phyloP scores from a whole-genome alignment of 2,329 filamentous ascomycete genomes.

The Diaporthe sp. region DNA sequence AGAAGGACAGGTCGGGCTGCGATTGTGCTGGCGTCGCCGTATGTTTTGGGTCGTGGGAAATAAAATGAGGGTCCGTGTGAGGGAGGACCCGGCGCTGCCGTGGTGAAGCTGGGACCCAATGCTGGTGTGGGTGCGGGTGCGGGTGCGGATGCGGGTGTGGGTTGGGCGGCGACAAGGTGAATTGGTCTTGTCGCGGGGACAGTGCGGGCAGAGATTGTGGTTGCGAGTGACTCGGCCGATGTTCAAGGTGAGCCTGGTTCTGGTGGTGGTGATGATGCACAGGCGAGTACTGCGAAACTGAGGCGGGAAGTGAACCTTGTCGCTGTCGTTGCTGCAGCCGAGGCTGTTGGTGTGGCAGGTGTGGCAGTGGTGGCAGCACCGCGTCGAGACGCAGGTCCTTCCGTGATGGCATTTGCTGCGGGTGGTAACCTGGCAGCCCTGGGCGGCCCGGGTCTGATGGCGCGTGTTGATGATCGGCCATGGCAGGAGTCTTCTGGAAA shows the following conservation, averaged over 20 bases:
- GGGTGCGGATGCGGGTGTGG: constrained; percentile 13
- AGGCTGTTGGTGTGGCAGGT: constrained; percentile 3
- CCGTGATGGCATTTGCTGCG: constrained; percentile 4
- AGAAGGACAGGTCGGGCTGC: constrained; percentile 19
- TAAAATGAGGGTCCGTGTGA: constrained; percentile 36
- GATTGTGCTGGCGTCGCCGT: constrained; percentile 15
- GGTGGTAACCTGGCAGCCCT: not conserved
- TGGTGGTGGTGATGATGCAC: constrained; percentile 22
- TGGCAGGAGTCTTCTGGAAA: constrained; percentile 25
- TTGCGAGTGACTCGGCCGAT: constrained; percentile 24
- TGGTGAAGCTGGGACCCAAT: constrained; percentile 27
- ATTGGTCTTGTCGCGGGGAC: constrained; percentile 21
- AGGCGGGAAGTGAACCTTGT: constrained; percentile 29
- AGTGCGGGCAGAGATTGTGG: constrained; percentile 23
- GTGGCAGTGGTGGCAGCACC: not conserved
- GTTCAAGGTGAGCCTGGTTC: constrained; percentile 16
- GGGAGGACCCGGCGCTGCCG: constrained; percentile 34
- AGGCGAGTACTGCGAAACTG: constrained; percentile 31
- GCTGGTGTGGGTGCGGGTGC: constrained; percentile 20
- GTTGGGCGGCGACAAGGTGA: constrained; percentile 11
- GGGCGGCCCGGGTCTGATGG: not conserved
- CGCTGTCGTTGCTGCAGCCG: constrained; percentile 18
- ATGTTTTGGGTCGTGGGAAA: constrained; percentile 33
- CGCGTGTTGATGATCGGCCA: not conserved
- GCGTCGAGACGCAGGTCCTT: not conserved